Percentiles rank a stretch among this genome's conserved stretches.
These are phyloP conservation scores for Eucalyptus curtisii DNA, from an alignment of 345 rosid species.

Conservation along the genomic window DNA sequence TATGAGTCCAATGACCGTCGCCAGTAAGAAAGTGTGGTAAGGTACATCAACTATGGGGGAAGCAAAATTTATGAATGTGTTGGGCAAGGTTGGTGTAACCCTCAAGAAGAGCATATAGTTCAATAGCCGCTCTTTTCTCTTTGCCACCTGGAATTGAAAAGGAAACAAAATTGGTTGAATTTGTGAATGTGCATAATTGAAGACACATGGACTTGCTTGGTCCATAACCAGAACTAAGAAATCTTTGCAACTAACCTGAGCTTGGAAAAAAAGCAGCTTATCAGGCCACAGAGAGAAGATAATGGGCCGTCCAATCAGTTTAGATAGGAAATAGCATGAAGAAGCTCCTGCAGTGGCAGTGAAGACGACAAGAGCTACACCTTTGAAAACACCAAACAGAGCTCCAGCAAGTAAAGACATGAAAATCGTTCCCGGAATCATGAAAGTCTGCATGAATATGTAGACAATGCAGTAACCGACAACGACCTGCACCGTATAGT, in stretches of 20 bases:
- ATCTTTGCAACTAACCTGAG: slow-evolving; percentile 40
- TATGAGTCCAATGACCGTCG: slow-evolving; percentile 71
- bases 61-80: slow-evolving; percentile 86
- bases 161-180: not conserved
- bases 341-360: slow-evolving; percentile 97
- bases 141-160: slow-evolving; percentile 46
- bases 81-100: slow-evolving; percentile 86
- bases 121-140: slow-evolving; percentile 53
- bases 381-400: slow-evolving; percentile 75
- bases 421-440: slow-evolving; percentile 92
- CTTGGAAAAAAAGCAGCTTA: slow-evolving; percentile 74
- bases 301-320: slow-evolving; percentile 72
- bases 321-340: slow-evolving; percentile 82
- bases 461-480: slow-evolving; percentile 74
- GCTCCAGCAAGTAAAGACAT: slow-evolving; percentile 97
- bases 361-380: slow-evolving; percentile 80
- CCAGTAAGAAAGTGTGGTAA: slow-evolving; percentile 75
- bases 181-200: not conserved
- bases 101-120: slow-evolving; percentile 90
- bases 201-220: not conserved
- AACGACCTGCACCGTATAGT: slow-evolving; percentile 74
- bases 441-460: slow-evolving; percentile 91
- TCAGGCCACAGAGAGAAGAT: slow-evolving; percentile 88
- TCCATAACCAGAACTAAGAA: too few species aligned
- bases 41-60: slow-evolving; percentile 90